Evolutionary conservation across 768 basidiomycete genomes (phyloP).

Genomic region (Suillus brevipes): DNA sequence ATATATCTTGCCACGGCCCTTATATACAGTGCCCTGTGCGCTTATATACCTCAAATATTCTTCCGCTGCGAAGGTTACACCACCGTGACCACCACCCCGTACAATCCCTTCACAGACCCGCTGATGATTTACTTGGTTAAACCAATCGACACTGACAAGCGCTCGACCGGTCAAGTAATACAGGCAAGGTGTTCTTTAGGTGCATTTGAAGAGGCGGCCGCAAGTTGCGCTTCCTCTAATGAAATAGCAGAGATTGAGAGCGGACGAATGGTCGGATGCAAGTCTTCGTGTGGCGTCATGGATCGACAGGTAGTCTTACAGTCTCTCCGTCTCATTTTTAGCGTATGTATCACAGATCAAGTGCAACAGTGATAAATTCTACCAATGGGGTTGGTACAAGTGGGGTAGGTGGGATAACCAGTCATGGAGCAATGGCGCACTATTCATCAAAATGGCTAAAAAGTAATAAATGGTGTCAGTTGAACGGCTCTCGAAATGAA

Average conservation of each 20-base stretch:
- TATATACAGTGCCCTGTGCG: not conserved
- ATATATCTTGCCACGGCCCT: not conserved
- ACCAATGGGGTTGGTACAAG: not conserved
- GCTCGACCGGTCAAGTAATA: not conserved
- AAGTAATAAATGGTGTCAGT: too few species aligned
- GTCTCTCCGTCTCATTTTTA: not conserved
- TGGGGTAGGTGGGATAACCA: not conserved
- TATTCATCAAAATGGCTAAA: not conserved
- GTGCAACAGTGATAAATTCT: not conserved
- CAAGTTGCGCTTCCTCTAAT: not conserved
- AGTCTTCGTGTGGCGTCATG: not conserved
- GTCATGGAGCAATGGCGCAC: not conserved
- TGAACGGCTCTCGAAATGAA: not conserved
- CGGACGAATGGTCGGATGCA: not conserved
- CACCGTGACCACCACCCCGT: not conserved
- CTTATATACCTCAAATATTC: not conserved
- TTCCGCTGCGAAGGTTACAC: not conserved
- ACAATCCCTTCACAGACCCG: not conserved
- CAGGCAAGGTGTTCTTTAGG: not conserved
- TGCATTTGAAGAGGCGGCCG: not conserved
- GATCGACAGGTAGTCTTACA: not conserved
- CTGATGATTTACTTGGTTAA: not conserved
- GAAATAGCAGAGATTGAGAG: not conserved
- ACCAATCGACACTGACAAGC: not conserved
- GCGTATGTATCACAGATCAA: not conserved